Conservation (phyloP, 1,284 basidiomycete genomes). For the Ceratobasidium sp. region DNA sequence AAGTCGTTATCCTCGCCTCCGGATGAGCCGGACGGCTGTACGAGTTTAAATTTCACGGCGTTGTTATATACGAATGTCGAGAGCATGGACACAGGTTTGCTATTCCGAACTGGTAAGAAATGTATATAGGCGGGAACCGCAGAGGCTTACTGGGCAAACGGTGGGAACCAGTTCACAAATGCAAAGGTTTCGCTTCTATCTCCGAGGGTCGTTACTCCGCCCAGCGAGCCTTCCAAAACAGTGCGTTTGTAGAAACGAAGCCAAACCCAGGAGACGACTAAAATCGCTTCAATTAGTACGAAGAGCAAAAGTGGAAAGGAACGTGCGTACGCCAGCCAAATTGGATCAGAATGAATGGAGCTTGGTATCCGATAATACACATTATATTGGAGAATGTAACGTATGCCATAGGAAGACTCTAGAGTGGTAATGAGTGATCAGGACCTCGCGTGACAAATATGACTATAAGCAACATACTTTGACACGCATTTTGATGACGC, state of each 20-base stretch:
- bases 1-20: slow-evolving; percentile 55
- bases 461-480: slow-evolving; percentile 65
- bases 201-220: slow-evolving; percentile 65
- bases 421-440: background rate
- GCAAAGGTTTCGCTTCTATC: slow-evolving; percentile 96
- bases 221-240: slow-evolving; percentile 54
- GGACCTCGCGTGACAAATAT: slow-evolving; percentile 21
- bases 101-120: slow-evolving; percentile 46
- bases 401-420: slow-evolving; percentile 93
- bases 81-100: slow-evolving; percentile 70
- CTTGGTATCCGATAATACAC: slow-evolving; percentile 86
- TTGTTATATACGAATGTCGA: slow-evolving; percentile 74
- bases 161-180: slow-evolving; percentile 97
- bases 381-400: slow-evolving; percentile 90
- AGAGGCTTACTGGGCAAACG: slow-evolving; percentile 79
- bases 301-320: background rate
- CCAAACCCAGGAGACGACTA: slow-evolving; percentile 88
- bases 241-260: slow-evolving; percentile 96
- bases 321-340: slow-evolving; percentile 79
- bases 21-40: slow-evolving; percentile 71
- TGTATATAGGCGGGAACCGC: background rate
- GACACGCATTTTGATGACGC: slow-evolving; percentile 84
- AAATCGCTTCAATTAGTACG: background rate
- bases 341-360: slow-evolving; percentile 95
- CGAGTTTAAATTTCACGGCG: slow-evolving; percentile 65